Evolutionary conservation across 2,329 filamentous ascomycete genomes (phyloP).

Genomic region (Scortechinia acanthostroma): DNA sequence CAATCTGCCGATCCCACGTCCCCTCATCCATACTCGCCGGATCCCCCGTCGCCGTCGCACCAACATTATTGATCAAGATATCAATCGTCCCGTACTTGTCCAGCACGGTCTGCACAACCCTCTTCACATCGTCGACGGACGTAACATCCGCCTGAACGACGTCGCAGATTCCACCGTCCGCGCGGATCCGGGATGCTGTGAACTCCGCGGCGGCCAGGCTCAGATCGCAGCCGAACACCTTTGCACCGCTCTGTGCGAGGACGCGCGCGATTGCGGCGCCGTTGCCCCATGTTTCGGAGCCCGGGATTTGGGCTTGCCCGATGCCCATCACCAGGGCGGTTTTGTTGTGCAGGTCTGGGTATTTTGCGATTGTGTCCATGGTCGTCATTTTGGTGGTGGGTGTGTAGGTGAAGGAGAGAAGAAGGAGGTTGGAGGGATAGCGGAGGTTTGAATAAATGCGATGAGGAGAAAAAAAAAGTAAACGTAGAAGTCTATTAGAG

Average conservation of each 20-base stretch:
- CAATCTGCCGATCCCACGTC: conserved; percentile 41
- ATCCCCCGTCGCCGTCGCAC: conserved; percentile 41
- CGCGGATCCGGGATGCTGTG: conserved; percentile 27
- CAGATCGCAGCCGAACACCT: conserved; percentile 40
- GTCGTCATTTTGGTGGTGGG: no score
- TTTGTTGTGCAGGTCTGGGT: conserved; percentile 29
- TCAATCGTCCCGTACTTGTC: conserved; percentile 45
- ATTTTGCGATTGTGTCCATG: no score
- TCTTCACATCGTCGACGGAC: conserved; percentile 37
- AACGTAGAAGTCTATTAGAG: no score
- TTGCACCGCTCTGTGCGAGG: conserved; percentile 36
- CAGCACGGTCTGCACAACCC: conserved; percentile 40
- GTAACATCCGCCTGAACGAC: conserved; percentile 41
- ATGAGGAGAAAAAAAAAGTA: no score
- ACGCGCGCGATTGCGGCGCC: conserved; percentile 38
- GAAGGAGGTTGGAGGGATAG: no score
- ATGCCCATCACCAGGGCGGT: conserved; percentile 35
- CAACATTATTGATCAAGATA: conserved; percentile 54
- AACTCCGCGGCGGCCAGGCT: conserved; percentile 26
- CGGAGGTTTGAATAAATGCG: no score
- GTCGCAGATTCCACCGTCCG: conserved; percentile 20
- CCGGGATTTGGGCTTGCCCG: conserved; percentile 32
- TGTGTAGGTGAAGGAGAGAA: no score
- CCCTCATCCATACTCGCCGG: conserved; percentile 37
- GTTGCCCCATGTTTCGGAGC: conserved; percentile 37